Evolutionary conservation across 495 filamentous ascomycete species (phyloP).

Genomic region (Aspergillus steynii): DNA sequence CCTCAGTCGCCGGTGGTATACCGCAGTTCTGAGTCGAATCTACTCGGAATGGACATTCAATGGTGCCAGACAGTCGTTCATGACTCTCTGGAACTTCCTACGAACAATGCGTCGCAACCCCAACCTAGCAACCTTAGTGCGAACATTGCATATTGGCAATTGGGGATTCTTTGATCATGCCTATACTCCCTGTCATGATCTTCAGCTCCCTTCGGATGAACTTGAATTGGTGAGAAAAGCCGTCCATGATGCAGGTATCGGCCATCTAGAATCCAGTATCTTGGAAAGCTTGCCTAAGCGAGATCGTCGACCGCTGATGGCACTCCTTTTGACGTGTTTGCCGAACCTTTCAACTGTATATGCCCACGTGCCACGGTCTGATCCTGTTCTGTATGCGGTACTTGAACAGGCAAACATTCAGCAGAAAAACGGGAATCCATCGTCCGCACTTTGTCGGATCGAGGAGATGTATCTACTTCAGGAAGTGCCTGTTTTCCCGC

Average conservation of each 20-base stretch:
- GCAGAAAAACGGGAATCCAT: not conserved
- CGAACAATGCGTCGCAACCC: conserved; percentile 3
- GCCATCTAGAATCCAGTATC: not conserved
- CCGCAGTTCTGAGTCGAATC: not conserved
- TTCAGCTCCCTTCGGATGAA: not conserved
- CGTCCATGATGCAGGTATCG: not conserved
- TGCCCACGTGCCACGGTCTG: conserved; percentile 1
- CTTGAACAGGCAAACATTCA: not conserved
- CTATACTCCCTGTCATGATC: not conserved
- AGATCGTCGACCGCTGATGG: conserved; percentile 3
- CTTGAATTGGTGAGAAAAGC: not conserved
- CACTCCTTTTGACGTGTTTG: not conserved
- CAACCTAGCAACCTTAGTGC: not conserved
- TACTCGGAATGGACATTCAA: conserved; percentile 7
- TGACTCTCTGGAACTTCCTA: conserved; percentile 2
- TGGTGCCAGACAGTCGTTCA: conserved; percentile 3
- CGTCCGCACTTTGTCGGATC: not conserved
- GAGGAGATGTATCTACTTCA: not conserved
- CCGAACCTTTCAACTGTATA: not conserved
- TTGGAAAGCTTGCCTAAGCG: not conserved
- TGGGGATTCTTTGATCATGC: conserved; percentile 3
- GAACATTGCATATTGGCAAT: conserved; percentile 1
- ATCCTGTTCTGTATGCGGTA: not conserved
- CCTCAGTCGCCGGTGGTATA: conserved; percentile 2
- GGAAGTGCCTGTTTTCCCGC: not conserved